Percentiles rank a stretch among this genome's conserved stretches.
phyloP scores from a whole-genome alignment of 1,284 basidiomycete genomes.

The Pisolithus thermaeus region DNA sequence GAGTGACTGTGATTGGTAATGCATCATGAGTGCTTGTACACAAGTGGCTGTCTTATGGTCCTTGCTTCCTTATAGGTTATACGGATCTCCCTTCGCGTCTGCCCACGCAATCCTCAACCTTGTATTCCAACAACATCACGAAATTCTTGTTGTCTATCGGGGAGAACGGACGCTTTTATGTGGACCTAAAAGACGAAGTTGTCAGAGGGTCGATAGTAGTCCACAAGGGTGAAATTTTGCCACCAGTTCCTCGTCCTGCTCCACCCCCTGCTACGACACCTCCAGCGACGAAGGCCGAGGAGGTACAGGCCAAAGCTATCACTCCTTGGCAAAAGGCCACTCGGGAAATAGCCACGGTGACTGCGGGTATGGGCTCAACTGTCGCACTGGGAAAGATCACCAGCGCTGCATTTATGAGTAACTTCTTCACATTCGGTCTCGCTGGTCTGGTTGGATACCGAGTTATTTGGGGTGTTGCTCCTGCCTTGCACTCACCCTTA shows the following conservation, averaged over 20 bases:
- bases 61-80: conserved; percentile 44
- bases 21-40: not conserved
- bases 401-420: conserved; percentile 75
- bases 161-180: conserved; percentile 51
- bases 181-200: conserved; percentile 79
- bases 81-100: conserved; percentile 78
- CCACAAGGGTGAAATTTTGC: conserved; percentile 61
- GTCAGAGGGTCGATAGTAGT: conserved; percentile 73
- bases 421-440: conserved; percentile 80
- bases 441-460: conserved; percentile 80
- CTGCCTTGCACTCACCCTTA: conserved; percentile 76
- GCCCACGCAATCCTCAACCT: conserved; percentile 79
- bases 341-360: conserved; percentile 65
- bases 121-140: conserved; percentile 86
- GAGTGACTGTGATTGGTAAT: conserved; percentile 74
- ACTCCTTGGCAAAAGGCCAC: conserved; percentile 81
- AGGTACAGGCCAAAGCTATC: conserved; percentile 51
- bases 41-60: not conserved
- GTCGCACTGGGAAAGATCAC: conserved; percentile 74
- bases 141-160: conserved; percentile 82
- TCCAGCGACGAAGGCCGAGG: conserved; percentile 46
- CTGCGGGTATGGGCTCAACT: conserved; percentile 66
- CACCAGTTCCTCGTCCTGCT: conserved; percentile 58
- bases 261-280: conserved; percentile 54
- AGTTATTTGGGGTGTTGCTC: conserved; percentile 83